Evolutionary conservation across 2,329 filamentous ascomycete species (phyloP).

Genomic region (Cladosporium sphaerospermum): DNA sequence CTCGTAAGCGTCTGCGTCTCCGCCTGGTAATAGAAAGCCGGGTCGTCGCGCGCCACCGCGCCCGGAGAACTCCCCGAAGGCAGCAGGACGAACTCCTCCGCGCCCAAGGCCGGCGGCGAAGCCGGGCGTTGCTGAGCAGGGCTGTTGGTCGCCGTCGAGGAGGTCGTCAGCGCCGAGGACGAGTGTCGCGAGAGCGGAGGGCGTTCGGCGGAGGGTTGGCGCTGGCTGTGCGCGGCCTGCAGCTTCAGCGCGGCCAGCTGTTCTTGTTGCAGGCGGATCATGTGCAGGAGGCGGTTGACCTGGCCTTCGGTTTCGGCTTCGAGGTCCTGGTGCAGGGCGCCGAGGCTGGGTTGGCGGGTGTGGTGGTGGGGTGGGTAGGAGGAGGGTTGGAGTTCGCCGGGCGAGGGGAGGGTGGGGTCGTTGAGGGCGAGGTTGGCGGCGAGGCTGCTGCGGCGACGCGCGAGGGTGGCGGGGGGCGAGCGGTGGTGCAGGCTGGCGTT

Average conservation of each 20-base stretch:
- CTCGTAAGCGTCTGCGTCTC: conserved; percentile 71
- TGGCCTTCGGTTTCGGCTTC: conserved; percentile 75
- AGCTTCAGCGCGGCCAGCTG: conserved; percentile 54
- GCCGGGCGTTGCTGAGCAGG: conserved; percentile 38
- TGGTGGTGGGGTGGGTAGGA: conserved; percentile 27
- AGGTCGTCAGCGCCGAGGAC: conserved; percentile 30
- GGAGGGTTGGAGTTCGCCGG: conserved; percentile 59
- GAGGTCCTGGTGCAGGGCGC: conserved; percentile 71
- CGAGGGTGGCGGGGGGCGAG: conserved; percentile 36
- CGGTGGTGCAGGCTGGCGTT: conserved; percentile 54
- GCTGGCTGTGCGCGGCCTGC: conserved; percentile 28
- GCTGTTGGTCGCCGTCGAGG: conserved; percentile 29
- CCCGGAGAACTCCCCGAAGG: neutral
- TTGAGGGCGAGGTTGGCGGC: conserved; percentile 69
- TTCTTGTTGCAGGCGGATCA: conserved; percentile 70
- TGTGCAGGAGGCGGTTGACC: conserved; percentile 69
- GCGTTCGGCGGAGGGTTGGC: conserved; percentile 41
- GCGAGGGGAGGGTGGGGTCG: conserved; percentile 60
- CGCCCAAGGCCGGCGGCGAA: conserved; percentile 43
- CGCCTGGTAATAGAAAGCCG: conserved; percentile 69
- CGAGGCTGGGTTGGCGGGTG: conserved; percentile 61
- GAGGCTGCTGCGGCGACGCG: conserved; percentile 61
- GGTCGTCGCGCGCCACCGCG: conserved; percentile 58
- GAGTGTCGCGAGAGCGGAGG: conserved; percentile 38
- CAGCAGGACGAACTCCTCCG: conserved; percentile 51